Base-by-base conservation (phyloP, 495 filamentous ascomycete genomes). In the Venustampulla echinocandica region DNA sequence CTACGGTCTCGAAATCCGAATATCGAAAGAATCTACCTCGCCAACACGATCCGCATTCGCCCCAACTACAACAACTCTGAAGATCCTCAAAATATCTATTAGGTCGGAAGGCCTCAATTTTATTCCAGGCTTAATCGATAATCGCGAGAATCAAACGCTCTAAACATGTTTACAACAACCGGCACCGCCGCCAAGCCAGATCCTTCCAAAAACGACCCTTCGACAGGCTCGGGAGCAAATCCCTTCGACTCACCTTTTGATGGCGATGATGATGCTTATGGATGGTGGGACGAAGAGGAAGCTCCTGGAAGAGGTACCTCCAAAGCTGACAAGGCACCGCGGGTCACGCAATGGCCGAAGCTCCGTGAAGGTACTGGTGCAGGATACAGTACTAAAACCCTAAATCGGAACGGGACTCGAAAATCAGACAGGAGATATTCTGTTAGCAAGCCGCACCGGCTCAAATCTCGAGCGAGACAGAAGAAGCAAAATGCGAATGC, bases 401-500 rank as follows among this genome's bases (percentile, higher is more conserved):
- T 25, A n/a, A 49, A 30, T 47, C 41, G 50, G 11, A 40, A 13
- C 7, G 46, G 21, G 18, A 50, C 50, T 30, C 42, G 46, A 6
- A 60, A 39, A 21, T 24, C 42, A 7, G 42, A 44, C 14, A 51
- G 42, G 42, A 33, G 54, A 25, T 61, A 61, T 35, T 66, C 66
- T 0, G 54, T 64, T 0, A 62, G 61, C 19, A 68, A 54, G 44
- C 50, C 64, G 19, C 58, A 35, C 11, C 61, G 73, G 25, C 55
- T 68, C 10, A 73, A 65, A 52, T 76, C 71, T 4, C 67, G 60
- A 27, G 61, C 61, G 7, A 62, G 72, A 40, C 71, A 77, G 59
- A 73, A 68, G 48, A 70, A 67, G 2, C 75, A 75, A 49, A 81
- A 75, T 46, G 69, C 67, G 15, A 68, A 65, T 55, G 76, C 74